These are phyloP conservation scores for Kondoa subrosea DNA, from an alignment of 768 basidiomycete species.

Conservation along the genomic window DNA sequence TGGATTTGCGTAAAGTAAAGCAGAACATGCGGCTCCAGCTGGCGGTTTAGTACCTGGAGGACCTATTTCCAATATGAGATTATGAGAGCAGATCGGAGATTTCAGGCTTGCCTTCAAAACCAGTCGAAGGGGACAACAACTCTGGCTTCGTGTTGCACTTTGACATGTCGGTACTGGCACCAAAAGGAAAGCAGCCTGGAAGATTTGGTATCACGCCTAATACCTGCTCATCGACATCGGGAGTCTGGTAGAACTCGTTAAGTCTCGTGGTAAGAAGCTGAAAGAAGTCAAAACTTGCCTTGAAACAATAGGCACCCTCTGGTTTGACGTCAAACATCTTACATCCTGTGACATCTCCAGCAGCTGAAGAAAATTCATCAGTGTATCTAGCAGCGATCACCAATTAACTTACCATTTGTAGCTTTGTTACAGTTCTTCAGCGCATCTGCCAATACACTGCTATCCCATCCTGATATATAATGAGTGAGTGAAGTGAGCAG, in stretches of 20 bases:
- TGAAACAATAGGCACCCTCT: background rate
- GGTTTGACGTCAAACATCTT: background rate
- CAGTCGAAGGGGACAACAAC: background rate
- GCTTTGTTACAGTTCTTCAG: background rate
- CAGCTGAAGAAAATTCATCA: too few species aligned
- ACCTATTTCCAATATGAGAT: too few species aligned
- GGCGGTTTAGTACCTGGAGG: too few species aligned
- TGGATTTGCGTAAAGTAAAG: too few species aligned
- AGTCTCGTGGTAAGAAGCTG: background rate
- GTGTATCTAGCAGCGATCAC: too few species aligned
- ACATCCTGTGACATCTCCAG: background rate
- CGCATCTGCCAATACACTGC: background rate
- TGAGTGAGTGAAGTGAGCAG: background rate
- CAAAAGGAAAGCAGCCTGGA: background rate
- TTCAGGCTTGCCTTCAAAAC: background rate
- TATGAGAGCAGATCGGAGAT: background rate
- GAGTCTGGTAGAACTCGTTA: background rate
- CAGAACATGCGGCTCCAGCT: too few species aligned
- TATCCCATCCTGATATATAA: background rate
- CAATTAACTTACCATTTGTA: too few species aligned
- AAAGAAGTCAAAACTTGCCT: background rate
- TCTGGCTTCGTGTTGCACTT: background rate
- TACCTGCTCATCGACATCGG: background rate
- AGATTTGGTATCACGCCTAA: background rate
- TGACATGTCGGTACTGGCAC: background rate